Percentiles rank a stretch among this genome's conserved stretches.
Conservation (phyloP, 2,329 filamentous ascomycete genomes). For the Cladophialophora immunda region DNA sequence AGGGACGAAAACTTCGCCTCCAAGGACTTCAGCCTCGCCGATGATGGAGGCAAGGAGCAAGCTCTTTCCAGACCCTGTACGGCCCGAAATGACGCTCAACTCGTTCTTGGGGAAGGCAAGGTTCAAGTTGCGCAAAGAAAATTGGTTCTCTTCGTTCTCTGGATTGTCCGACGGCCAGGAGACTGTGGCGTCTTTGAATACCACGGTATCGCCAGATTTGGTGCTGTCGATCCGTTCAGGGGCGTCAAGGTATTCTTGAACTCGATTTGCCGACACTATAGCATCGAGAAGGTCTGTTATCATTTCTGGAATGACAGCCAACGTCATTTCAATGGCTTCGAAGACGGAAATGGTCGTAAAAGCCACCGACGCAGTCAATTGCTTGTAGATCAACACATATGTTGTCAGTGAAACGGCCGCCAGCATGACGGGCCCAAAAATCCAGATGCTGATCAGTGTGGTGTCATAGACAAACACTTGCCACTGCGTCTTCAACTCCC, state of each 20-base stretch:
- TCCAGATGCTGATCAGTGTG: constrained; percentile 72
- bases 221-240: constrained; percentile 69
- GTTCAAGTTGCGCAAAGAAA: constrained; percentile 71
- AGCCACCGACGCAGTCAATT: constrained; percentile 74
- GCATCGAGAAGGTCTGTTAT: constrained; percentile 76
- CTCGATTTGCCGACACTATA: constrained; percentile 74
- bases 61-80: constrained; percentile 81
- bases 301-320: constrained; percentile 76
- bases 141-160: constrained; percentile 65
- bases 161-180: constrained; percentile 75
- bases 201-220: constrained; percentile 66
- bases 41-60: constrained; percentile 76
- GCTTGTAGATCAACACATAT: constrained; percentile 71
- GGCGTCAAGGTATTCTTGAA: constrained; percentile 74
- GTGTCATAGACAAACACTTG: constrained; percentile 71
- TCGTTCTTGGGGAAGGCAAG: constrained; percentile 73
- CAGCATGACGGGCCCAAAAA: constrained; percentile 76
- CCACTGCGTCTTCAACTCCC: constrained; percentile 74
- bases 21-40: constrained; percentile 75
- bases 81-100: constrained; percentile 77
- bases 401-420: constrained; percentile 74
- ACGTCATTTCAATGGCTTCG: constrained; percentile 73
- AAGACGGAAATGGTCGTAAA: constrained; percentile 82
- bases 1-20: constrained; percentile 66
- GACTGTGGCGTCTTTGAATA: constrained; percentile 73